Percentiles rank a stretch among this genome's conserved stretches.
phyloP scores from a whole-genome alignment of 192 early-diverging fungal genomes.

The Coemansia erecta region DNA sequence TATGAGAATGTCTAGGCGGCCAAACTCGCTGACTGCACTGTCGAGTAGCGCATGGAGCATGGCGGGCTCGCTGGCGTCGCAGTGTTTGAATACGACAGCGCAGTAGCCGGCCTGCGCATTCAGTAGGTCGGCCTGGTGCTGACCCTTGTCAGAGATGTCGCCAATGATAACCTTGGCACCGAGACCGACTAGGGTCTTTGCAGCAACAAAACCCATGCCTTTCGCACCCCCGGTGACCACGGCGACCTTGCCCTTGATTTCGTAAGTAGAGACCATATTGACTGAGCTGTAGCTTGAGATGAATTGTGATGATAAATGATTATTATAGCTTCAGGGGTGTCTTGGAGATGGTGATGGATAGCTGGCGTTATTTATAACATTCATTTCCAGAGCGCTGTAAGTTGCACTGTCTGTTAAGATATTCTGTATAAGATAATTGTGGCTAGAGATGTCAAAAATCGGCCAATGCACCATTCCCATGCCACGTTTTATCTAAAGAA shows the following conservation, averaged over 20 bases:
- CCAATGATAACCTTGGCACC: constrained; percentile 61
- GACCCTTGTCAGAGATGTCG: constrained; percentile 36
- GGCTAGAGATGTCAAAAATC: background rate
- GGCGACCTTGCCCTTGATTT: constrained; percentile 54
- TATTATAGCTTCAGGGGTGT: too few relatives aligned
- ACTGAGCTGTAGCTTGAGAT: too few relatives aligned
- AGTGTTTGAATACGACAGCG: constrained; percentile 47
- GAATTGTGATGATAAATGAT: too few relatives aligned
- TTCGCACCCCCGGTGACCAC: constrained; percentile 66
- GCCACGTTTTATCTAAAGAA: background rate
- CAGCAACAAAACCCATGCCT: constrained; percentile 57
- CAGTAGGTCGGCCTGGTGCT: constrained; percentile 16
- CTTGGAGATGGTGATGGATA: too few relatives aligned
- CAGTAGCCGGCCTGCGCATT: constrained; percentile 25
- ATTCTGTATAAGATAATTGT: too few relatives aligned
- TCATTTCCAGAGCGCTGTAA: too few relatives aligned
- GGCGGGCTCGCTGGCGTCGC: constrained; percentile 49
- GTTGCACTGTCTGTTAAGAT: too few relatives aligned
- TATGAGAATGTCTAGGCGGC: constrained; percentile 57
- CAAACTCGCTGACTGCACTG: constrained; percentile 51
- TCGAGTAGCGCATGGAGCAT: constrained; percentile 40
- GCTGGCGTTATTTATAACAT: too few relatives aligned
- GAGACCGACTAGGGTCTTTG: constrained; percentile 51
- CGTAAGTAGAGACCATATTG: constrained; percentile 1
- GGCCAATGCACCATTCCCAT: background rate